These are phyloP conservation scores for Fonsecaea nubica DNA, from an alignment of 2,329 filamentous ascomycete genomes.

Conservation along the genomic window DNA sequence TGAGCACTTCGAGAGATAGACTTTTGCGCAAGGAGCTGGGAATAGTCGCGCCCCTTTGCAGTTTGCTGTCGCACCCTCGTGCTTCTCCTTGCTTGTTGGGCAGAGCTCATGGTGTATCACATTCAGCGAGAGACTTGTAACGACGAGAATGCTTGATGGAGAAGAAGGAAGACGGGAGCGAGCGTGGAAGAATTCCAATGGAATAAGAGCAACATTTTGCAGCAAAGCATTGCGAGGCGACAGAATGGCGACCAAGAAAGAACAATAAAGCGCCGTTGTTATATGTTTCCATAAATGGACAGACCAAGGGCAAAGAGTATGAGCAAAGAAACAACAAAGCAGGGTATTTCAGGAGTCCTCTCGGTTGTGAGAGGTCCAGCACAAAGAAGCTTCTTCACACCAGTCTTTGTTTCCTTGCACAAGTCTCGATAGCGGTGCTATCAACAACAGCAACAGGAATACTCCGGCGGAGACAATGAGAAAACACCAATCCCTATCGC, in stretches of 20 bases:
- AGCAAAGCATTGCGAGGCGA: conserved; percentile 8
- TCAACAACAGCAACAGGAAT: not conserved
- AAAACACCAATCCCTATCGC: not conserved
- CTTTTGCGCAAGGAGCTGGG: not conserved
- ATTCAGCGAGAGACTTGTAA: not conserved
- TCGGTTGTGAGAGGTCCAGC: conserved; percentile 3
- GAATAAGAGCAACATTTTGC: conserved; percentile 11
- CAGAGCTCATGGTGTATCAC: conserved; percentile 1
- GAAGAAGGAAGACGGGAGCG: not conserved
- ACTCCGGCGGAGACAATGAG: not conserved
- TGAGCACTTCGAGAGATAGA: not conserved
- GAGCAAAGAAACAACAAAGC: conserved; percentile 11
- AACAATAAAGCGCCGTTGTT: conserved; percentile 4
- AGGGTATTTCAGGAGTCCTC: not conserved
- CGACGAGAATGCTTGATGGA: not conserved
- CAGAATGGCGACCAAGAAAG: conserved; percentile 5
- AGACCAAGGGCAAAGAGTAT: conserved; percentile 6
- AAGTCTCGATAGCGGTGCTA: not conserved
- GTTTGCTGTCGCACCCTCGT: conserved; percentile 4
- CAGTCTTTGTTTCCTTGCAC: not conserved
- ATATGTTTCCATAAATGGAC: conserved; percentile 9
- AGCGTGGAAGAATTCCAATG: not conserved
- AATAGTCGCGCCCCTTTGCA: conserved; percentile 3
- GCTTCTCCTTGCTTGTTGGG: conserved; percentile 8
- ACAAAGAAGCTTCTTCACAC: conserved; percentile 10